Evolutionary conservation across 495 filamentous ascomycete genomes (phyloP).

Genomic region (Apodospora peruviana): DNA sequence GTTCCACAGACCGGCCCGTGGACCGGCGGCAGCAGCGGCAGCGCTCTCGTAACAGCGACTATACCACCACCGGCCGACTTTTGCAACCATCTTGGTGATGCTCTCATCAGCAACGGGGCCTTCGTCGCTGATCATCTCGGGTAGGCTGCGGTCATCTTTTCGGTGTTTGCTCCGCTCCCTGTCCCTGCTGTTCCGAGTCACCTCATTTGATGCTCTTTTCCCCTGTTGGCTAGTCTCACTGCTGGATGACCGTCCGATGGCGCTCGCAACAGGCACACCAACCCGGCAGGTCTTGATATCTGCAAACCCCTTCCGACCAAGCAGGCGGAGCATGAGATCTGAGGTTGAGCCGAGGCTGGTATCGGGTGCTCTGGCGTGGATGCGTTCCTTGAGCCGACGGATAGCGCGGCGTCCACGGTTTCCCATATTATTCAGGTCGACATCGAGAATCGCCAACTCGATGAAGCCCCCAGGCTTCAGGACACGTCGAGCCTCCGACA

Average conservation of each 20-base stretch:
- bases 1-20: slow-evolving; percentile 68
- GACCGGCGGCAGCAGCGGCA: slow-evolving; percentile 44
- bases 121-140: slow-evolving; percentile 64
- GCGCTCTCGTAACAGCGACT: slow-evolving; percentile 77
- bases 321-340: slow-evolving; percentile 69
- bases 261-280: slow-evolving; percentile 80
- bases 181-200: background rate
- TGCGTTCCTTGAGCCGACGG: slow-evolving; percentile 68
- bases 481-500: slow-evolving; percentile 86
- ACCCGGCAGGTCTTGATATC: slow-evolving; percentile 84
- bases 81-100: slow-evolving; percentile 86
- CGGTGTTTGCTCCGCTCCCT: slow-evolving; percentile 18
- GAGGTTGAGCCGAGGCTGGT: slow-evolving; percentile 68
- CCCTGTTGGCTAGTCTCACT: slow-evolving; percentile 16
- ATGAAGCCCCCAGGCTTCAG: slow-evolving; percentile 86
- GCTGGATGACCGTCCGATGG: slow-evolving; percentile 39
- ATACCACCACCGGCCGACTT: slow-evolving; percentile 96
- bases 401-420: slow-evolving; percentile 69
- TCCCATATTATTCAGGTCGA: slow-evolving; percentile 85
- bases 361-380: slow-evolving; percentile 52
- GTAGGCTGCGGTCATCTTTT: slow-evolving; percentile 54
- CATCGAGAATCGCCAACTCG: slow-evolving; percentile 77
- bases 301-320: slow-evolving; percentile 75
- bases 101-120: slow-evolving; percentile 62
- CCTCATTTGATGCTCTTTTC: slow-evolving; percentile 4